Percentiles rank a stretch among this genome's conserved stretches.
phyloP scores from a whole-genome alignment of 345 rosid genomes.

The Aquilaria sinensis region DNA sequence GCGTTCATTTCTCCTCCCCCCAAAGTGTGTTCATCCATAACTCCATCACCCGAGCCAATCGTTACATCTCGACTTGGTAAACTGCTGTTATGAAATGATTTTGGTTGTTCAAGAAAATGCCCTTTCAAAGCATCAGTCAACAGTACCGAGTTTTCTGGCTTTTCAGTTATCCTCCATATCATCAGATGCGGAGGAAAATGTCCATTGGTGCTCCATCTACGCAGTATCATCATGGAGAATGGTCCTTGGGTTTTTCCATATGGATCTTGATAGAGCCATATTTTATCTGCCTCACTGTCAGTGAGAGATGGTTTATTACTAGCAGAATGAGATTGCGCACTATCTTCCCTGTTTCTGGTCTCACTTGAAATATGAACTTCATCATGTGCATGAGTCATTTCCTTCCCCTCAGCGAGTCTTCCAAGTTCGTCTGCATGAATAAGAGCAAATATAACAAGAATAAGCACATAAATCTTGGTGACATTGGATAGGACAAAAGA shows the following conservation, averaged over 20 bases:
- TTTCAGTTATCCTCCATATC: slow-evolving; percentile 70
- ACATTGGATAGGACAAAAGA: too few species aligned
- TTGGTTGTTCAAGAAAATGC: slow-evolving; percentile 22
- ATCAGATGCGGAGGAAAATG: slow-evolving; percentile 65
- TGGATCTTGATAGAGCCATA: slow-evolving; percentile 92
- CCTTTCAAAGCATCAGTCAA: slow-evolving; percentile 72
- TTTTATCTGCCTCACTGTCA: slow-evolving; percentile 40
- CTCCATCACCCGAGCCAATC: slow-evolving; percentile 16
- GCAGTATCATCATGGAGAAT: slow-evolving; percentile 60
- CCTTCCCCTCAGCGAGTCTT: slow-evolving; percentile 14
- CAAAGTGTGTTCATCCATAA: slow-evolving; percentile 18
- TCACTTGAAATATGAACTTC: slow-evolving; percentile 29
- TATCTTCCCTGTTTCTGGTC: slow-evolving; percentile 31
- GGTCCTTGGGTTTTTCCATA: slow-evolving; percentile 81
- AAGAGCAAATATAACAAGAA: too few species aligned
- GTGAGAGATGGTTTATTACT: slow-evolving; percentile 32
- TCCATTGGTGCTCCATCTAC: slow-evolving; percentile 65
- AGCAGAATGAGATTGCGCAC: slow-evolving; percentile 26
- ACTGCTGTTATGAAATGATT: slow-evolving; percentile 12
- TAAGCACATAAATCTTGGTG: too few species aligned
- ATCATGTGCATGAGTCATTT: slow-evolving; percentile 17
- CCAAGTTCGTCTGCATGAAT: too few species aligned
- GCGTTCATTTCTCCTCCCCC: slow-evolving; percentile 15
- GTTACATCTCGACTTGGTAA: slow-evolving; percentile 16
- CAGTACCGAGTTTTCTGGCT: slow-evolving; percentile 57